Evolutionary conservation across 1,284 basidiomycete genomes (phyloP).

Genomic region (Athelia psychrophila): DNA sequence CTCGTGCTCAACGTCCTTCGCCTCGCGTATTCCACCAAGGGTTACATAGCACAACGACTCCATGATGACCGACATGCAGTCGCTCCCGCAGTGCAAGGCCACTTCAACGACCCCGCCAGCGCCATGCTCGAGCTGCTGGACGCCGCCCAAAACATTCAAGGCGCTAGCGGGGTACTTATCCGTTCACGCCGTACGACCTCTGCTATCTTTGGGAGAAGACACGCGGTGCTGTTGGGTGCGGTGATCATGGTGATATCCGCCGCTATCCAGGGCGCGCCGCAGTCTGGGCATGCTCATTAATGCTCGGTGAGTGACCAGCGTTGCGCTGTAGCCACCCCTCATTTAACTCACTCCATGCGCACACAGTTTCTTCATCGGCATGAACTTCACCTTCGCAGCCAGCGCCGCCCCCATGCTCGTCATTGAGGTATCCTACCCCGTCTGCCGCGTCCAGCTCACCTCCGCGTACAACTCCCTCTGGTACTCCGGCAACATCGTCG

Average conservation of each 20-base stretch:
- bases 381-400: constrained; percentile 74
- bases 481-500: constrained; percentile 73
- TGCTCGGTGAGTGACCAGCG: constrained; percentile 52
- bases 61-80: constrained; percentile 78
- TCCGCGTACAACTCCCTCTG: constrained; percentile 79
- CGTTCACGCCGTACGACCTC: constrained; percentile 65
- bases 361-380: constrained; percentile 73
- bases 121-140: constrained; percentile 68
- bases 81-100: constrained; percentile 53
- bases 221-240: constrained; percentile 63
- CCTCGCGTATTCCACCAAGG: constrained; percentile 74
- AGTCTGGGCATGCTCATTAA: constrained; percentile 82
- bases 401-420: constrained; percentile 71
- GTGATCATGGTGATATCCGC: constrained; percentile 62
- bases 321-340: no score
- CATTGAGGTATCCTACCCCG: constrained; percentile 70
- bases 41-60: constrained; percentile 76
- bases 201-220: constrained; percentile 63
- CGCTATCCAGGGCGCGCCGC: constrained; percentile 68
- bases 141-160: constrained; percentile 74
- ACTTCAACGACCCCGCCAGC: constrained; percentile 54
- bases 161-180: constrained; percentile 63
- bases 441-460: constrained; percentile 70
- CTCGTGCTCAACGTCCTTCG: constrained; percentile 60
- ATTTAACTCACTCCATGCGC: no score